Conservation (phyloP, 805 yeast genomes). For the Wickerhamomyces chaumierensis region DNA sequence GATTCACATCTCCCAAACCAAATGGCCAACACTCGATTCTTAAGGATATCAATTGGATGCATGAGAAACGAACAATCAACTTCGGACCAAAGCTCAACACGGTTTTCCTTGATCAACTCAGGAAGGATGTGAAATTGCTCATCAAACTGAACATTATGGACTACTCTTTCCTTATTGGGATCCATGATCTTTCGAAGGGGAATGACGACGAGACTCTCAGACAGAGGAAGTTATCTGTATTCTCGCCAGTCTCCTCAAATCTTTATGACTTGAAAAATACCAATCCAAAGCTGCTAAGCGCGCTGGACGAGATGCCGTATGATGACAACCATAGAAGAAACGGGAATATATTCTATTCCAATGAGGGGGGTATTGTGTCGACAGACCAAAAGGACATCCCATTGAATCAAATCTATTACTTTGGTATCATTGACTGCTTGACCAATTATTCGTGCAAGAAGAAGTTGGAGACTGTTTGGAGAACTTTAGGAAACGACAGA, state of each 20-base stretch:
- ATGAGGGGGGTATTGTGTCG: conserved; percentile 77
- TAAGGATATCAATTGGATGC: conserved; percentile 86
- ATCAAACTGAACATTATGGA: conserved; percentile 85
- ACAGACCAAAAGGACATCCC: conserved; percentile 50
- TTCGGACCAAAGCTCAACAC: conserved; percentile 65
- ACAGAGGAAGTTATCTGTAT: conserved; percentile 28
- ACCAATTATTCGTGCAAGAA: conserved; percentile 71
- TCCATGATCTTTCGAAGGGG: conserved; percentile 64
- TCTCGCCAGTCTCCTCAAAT: conserved; percentile 18
- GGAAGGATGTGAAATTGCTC: conserved; percentile 62
- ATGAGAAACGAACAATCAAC: conserved; percentile 47
- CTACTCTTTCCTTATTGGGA: conserved; percentile 80
- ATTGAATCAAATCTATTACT: conserved; percentile 60
- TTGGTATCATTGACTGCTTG: conserved; percentile 90
- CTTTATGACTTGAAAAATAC: conserved; percentile 27
- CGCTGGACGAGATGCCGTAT: conserved; percentile 29
- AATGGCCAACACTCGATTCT: conserved; percentile 35
- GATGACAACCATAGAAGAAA: conserved; percentile 29
- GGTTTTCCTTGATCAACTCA: conserved; percentile 57
- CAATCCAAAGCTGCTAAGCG: conserved; percentile 32
- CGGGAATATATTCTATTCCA: conserved; percentile 52
- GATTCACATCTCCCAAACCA: conserved; percentile 35
- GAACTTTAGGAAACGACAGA: conserved; percentile 59
- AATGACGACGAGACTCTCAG: conserved; percentile 24
- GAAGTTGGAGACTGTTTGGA: conserved; percentile 75